Conservation (phyloP, 352 stramenopile genomes). For the Pythium plurisporium region DNA sequence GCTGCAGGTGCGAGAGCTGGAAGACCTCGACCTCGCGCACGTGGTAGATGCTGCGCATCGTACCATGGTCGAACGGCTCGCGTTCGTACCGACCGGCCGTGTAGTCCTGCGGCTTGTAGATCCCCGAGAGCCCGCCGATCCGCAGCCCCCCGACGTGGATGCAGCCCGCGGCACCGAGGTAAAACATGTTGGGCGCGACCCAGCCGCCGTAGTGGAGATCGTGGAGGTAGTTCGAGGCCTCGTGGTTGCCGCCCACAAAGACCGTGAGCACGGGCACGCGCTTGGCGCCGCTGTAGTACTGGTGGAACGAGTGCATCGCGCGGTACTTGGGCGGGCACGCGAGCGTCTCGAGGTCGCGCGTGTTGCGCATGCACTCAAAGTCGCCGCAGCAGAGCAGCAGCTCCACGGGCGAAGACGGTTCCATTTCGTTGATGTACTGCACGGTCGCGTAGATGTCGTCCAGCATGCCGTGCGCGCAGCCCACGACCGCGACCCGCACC, state of each 20-base stretch:
- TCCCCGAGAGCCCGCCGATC: conserved; percentile 97
- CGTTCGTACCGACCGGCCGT: conserved; percentile 87
- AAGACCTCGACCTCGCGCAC: conserved; percentile 91
- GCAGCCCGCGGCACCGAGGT: conserved; percentile 92
- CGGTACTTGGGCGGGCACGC: conserved; percentile 96
- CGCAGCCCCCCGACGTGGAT: conserved; percentile 90
- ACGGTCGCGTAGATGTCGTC: conserved; percentile 97
- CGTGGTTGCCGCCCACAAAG: conserved; percentile 99
- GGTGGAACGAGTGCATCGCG: conserved; percentile 89
- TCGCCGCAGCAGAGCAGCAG: conserved; percentile 98
- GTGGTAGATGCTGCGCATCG: conserved; percentile 82
- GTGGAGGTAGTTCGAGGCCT: conserved; percentile 96
- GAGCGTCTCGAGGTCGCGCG: conserved; percentile 92
- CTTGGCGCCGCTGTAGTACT: conserved; percentile 94
- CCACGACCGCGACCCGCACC: conserved; percentile 92
- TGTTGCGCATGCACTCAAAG: conserved; percentile 97
- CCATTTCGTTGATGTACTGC: conserved; percentile 86
- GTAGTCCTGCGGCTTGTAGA: conserved; percentile 95
- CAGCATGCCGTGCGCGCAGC: conserved; percentile 97
- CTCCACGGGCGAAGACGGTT: conserved; percentile 80
- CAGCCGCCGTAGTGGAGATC: conserved; percentile 98
- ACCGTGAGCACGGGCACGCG: conserved; percentile 93
- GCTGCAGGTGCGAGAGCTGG: conserved; percentile 94
- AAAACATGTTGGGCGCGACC: conserved; percentile 99
- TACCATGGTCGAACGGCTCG: conserved; percentile 60